Conservation (phyloP, 1,139 yeast genomes). For the Candida sp. region DNA sequence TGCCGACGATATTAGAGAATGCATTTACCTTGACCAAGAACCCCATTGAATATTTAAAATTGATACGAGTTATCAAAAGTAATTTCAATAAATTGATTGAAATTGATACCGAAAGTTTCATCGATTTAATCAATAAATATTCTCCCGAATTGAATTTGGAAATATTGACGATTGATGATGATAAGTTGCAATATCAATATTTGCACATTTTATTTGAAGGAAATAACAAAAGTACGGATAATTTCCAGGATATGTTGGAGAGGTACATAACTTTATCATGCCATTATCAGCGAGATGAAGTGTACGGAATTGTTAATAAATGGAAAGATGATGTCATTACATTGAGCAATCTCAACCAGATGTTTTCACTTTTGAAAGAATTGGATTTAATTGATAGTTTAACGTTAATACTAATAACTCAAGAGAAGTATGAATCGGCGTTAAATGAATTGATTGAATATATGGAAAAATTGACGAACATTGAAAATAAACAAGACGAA, state of each 20-base stretch:
- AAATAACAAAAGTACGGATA: slow-evolving; percentile 1
- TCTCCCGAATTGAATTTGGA: slow-evolving; percentile 36
- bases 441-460: slow-evolving; percentile 17
- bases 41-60: slow-evolving; percentile 26
- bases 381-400: slow-evolving; percentile 29
- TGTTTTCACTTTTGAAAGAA: slow-evolving; percentile 19
- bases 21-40: slow-evolving; percentile 31
- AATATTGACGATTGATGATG: slow-evolving; percentile 26
- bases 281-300: slow-evolving; percentile 13
- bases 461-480: slow-evolving; percentile 13
- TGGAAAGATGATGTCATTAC: slow-evolving; percentile 10
- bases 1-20: slow-evolving; percentile 29
- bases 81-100: slow-evolving; percentile 36
- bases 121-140: slow-evolving; percentile 29
- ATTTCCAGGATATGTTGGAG: slow-evolving; percentile 12
- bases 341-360: slow-evolving; percentile 11
- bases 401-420: slow-evolving; percentile 19
- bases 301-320: slow-evolving; percentile 15
- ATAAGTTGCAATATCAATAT: slow-evolving; percentile 22
- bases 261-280: slow-evolving; percentile 32
- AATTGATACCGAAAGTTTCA: slow-evolving; percentile 34
- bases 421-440: slow-evolving; percentile 24
- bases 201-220: slow-evolving; percentile 17
- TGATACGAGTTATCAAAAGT: slow-evolving; percentile 29
- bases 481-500: slow-evolving; percentile 8